Evolutionary conservation across 768 basidiomycete species (phyloP).

Genomic region (Russula emetica): DNA sequence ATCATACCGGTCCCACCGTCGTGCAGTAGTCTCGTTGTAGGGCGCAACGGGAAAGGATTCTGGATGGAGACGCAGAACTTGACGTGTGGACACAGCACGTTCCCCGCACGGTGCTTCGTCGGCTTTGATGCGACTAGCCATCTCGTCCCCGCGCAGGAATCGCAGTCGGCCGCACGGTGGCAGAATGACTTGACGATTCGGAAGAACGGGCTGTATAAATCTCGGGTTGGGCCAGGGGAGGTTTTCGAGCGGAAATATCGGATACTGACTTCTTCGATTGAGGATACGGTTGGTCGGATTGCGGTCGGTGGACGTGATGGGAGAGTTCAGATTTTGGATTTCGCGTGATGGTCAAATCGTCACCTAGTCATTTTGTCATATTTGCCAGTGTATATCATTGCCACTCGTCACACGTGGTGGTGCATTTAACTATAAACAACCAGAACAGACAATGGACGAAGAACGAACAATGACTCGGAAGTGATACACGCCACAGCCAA

Average conservation of each 20-base stretch:
- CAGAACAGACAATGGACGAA: too few relatives aligned
- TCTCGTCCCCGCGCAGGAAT: slow-evolving; percentile 15
- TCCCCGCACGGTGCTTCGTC: slow-evolving; percentile 35
- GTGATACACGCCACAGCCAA: too few relatives aligned
- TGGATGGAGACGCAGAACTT: slow-evolving; percentile 38
- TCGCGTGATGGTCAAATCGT: slow-evolving; percentile 29
- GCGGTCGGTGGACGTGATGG: slow-evolving; percentile 36
- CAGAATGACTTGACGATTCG: slow-evolving; percentile 30
- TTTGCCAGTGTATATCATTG: too few relatives aligned
- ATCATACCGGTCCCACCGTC: slow-evolving; percentile 33
- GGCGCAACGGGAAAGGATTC: slow-evolving; percentile 36
- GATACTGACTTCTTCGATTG: slow-evolving; percentile 32
- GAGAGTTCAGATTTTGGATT: slow-evolving; percentile 36
- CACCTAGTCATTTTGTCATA: not conserved
- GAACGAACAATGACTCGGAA: too few relatives aligned
- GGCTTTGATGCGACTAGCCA: slow-evolving; percentile 32
- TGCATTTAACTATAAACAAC: too few relatives aligned
- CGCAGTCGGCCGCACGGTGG: slow-evolving; percentile 16
- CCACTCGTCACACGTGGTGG: too few relatives aligned
- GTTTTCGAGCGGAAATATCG: slow-evolving; percentile 34
- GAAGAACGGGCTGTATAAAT: slow-evolving; percentile 32
- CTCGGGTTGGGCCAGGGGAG: slow-evolving; percentile 35
- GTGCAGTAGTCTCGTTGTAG: slow-evolving; percentile 30
- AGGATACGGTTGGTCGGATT: slow-evolving; percentile 37
- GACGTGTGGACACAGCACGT: slow-evolving; percentile 30